Base-by-base conservation (phyloP, 805 yeast species). In the Middelhovenomyces tepae region DNA sequence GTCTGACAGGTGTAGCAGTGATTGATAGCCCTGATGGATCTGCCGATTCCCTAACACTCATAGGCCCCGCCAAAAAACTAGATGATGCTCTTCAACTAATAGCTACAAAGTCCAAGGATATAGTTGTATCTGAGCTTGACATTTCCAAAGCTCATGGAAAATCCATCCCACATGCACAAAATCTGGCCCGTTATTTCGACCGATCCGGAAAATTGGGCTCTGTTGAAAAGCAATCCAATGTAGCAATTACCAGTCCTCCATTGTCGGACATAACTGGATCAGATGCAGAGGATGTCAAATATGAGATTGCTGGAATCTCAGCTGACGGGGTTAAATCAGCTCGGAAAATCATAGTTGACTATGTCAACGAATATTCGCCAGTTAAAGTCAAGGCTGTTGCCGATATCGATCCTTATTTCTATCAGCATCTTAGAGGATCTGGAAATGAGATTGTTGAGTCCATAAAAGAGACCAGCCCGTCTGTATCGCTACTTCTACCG, bases 91-190 rank as follows among this genome's bases (percentile, higher is more conserved):
- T 78, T 40, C 64, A 64, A 18, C 61, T 59, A 38, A 83, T 89
- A 10, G 71, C 76, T 54, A 53, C 65, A 31, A 64, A 73, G 26
- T 71, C 91, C 21, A 63, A 75, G 30, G 66, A 71, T 35, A 74
- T 67, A 51, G 62, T 67, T 36, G 72, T 78, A 25, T 85, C 77
- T 43, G 60, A 74, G 22, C 66, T 91, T 50, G 94, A 86, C 48
- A 77, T 91, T 56, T 75, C 93, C 7, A 78, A 73, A 57, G 94
- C 97, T 19, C 96, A 91, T 55, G 82, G 85, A 49, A 83, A 81
- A 43, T 73, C 83, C 51, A 51, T 72, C 34, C 54, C 62, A 11
- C 97, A 91, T 49, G 95, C 94, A 7, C 72, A 73, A 40, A 69
- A 75, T 25, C 65, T 91, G 37, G 78, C 85, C 27, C 67, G 78